Base-by-base conservation (phyloP, 139 green algal genomes). In the Micractinium conductrix region DNA sequence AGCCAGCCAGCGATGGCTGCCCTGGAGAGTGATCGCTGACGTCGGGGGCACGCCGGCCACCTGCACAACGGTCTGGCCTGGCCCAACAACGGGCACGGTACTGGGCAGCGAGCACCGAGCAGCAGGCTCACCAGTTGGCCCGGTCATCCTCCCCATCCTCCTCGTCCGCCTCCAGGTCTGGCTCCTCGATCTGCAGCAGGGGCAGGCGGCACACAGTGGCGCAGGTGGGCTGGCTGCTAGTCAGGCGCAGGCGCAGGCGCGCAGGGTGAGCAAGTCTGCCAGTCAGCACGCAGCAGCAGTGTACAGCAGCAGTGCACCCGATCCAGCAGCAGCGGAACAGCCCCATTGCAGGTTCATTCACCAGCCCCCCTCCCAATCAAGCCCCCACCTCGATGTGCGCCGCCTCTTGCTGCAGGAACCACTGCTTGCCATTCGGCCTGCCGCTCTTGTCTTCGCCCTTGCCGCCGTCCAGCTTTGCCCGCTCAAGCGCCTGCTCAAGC, bases 361-460 rank as follows among this genome's bases (percentile, higher is more conserved):
- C 26, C 10, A 30, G 19, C 26, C 53, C 53, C 10, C 53, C 14
- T 74, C n/a, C 68, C 37, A 14, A 16, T 45, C 19, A 45, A 9
- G 5, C 33, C 28, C 65, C 10, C 80, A 84, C 84, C 78, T 91
- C 79, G 5, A 83, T 42, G 45, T 84, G 79, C n/a, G 76, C 45
- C 35, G 80, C 83, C 35, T 91, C 83, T 84, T 92, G 82, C 67
- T 90, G 79, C 83, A 93, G 53, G 85, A 97, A 97, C 81, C 85
- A 97, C 73, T 93, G 79, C 84, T 92, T 94, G 28, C 94, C 94
- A 0, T 88, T 94, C 28, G 92, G 68, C 28, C 87, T 68, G 67
- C 69, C 60, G 38, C 81, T 69, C 38, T 79, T 87, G 42, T 79
- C 79, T 35, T 44, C 45, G 30, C 26, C 40, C 37, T 33, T 53